Evolutionary conservation across 2,329 filamentous ascomycete genomes (phyloP).

Genomic region (Clarireedia paspali): DNA sequence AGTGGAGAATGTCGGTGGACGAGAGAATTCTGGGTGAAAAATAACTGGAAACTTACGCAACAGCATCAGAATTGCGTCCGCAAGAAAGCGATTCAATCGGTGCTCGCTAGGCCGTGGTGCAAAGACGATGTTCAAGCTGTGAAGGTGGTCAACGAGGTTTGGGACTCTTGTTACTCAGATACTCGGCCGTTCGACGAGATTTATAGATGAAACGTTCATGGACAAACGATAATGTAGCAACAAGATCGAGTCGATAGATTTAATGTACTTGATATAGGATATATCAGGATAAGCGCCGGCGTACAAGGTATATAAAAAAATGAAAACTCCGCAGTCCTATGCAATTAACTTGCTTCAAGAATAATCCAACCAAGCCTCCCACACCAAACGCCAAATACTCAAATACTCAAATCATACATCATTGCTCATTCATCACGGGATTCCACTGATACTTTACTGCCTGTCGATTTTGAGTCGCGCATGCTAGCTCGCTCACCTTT

Average conservation of each 20-base stretch:
- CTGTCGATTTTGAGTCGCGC: constrained; percentile 29
- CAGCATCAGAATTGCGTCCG: constrained; percentile 93
- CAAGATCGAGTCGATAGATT: not conserved
- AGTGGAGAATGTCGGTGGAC: constrained; percentile 91
- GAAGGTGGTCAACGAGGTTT: constrained; percentile 93
- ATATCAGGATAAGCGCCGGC: constrained; percentile 26
- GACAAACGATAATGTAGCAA: constrained; percentile 2
- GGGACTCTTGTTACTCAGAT: constrained; percentile 93
- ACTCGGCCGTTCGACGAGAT: constrained; percentile 96
- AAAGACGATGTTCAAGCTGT: constrained; percentile 80
- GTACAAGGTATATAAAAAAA: constrained; percentile 17
- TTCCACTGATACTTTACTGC: constrained; percentile 23
- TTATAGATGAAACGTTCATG: constrained; percentile 53
- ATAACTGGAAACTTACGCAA: constrained; percentile 82
- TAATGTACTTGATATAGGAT: constrained; percentile 4
- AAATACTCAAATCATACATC: constrained; percentile 18
- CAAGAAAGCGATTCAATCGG: constrained; percentile 68
- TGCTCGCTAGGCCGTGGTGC: constrained; percentile 70
- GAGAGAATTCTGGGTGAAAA: constrained; percentile 74
- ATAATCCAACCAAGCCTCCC: not conserved
- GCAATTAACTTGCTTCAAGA: constrained; percentile 16
- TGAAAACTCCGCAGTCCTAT: constrained; percentile 26
- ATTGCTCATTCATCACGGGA: constrained; percentile 24
- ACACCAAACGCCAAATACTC: constrained; percentile 18
- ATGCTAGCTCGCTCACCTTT: constrained; percentile 35